These are phyloP conservation scores for Spinellus fusiger DNA, from an alignment of 192 early-diverging fungal species.

Conservation along the genomic window DNA sequence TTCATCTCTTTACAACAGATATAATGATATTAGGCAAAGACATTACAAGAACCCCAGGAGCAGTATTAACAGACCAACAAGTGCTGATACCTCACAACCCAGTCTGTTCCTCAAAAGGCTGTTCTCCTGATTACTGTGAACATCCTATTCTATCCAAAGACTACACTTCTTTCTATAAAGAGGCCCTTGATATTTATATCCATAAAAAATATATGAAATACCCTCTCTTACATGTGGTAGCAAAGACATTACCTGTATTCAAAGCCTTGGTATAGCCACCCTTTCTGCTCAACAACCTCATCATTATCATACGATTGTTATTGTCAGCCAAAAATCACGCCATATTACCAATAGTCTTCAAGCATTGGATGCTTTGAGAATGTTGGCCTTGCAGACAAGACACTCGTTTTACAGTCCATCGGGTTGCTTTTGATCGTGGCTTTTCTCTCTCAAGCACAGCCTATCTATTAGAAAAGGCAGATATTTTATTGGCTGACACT, in stretches of 20 bases:
- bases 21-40: constrained; percentile 10
- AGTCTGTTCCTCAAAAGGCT: constrained; percentile 27
- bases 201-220: no score
- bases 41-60: constrained; percentile 8
- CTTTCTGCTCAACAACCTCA: not conserved
- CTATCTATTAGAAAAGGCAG: constrained; percentile 13
- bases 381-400: not conserved
- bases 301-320: not conserved
- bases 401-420: not conserved
- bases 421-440: constrained; percentile 18
- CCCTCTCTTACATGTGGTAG: not conserved
- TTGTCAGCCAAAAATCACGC: constrained; percentile 17
- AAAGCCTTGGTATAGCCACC: not conserved
- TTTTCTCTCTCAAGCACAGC: constrained; percentile 16
- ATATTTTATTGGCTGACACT: constrained; percentile 23
- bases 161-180: constrained; percentile 8
- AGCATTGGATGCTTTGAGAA: not conserved
- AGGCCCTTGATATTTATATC: not conserved
- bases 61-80: constrained; percentile 5
- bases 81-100: constrained; percentile 1
- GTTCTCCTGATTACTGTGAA: constrained; percentile 23
- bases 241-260: not conserved
- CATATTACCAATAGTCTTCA: constrained; percentile 27
- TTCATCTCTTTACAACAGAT: constrained; percentile 3
- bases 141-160: constrained; percentile 6